Percentiles rank a stretch among this genome's conserved stretches.
phyloP scores from a whole-genome alignment of 2,329 filamentous ascomycete genomes.

The Elsinoe arachidis region DNA sequence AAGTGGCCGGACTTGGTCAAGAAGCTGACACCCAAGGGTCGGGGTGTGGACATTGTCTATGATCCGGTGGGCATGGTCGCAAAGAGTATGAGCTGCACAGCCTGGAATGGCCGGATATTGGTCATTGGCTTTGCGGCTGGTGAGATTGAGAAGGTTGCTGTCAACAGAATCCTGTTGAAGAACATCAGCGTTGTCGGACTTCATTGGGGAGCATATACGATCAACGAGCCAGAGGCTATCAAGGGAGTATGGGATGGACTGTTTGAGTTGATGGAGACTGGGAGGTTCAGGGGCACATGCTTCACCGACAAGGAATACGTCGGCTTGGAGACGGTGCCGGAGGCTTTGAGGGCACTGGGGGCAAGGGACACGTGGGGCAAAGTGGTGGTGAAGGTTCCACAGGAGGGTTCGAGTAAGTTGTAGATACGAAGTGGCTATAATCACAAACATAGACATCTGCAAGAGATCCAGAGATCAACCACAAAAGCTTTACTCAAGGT shows the following conservation, averaged over 20 bases:
- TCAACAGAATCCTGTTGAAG: conserved; percentile 88
- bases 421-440: conserved; percentile 15
- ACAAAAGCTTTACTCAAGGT: too few relatives aligned
- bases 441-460: not conserved
- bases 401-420: conserved; percentile 44
- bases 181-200: conserved; percentile 85
- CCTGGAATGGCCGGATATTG: conserved; percentile 83
- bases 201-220: conserved; percentile 82
- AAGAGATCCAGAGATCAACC: not conserved
- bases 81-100: conserved; percentile 77
- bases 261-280: conserved; percentile 64
- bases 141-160: conserved; percentile 79
- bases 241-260: conserved; percentile 73
- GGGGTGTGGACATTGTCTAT: conserved; percentile 85
- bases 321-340: conserved; percentile 69
- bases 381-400: conserved; percentile 79
- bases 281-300: conserved; percentile 73
- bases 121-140: conserved; percentile 86
- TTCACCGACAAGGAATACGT: conserved; percentile 76
- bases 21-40: conserved; percentile 62
- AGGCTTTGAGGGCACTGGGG: conserved; percentile 68
- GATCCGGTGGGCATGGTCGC: conserved; percentile 90
- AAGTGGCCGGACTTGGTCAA: conserved; percentile 62
- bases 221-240: conserved; percentile 62
- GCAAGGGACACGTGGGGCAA: conserved; percentile 88